phyloP scores from a whole-genome alignment of 768 basidiomycete genomes.

The Hygrophorus russula region DNA sequence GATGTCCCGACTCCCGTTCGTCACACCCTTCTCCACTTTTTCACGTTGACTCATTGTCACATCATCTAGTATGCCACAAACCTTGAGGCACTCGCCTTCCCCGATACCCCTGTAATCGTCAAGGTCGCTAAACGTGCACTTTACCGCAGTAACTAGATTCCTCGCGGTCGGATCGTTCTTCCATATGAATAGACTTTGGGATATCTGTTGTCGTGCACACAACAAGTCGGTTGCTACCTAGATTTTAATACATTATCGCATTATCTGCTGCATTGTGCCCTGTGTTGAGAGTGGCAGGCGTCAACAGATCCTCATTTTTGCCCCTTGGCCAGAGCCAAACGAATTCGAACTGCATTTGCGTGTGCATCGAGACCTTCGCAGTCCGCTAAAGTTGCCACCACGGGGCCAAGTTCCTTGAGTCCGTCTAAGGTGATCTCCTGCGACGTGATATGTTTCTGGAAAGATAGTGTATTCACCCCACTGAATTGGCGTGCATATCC shows the following conservation, averaged over 20 bases:
- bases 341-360: slow-evolving; percentile 89
- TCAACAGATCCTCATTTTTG: background rate
- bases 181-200: background rate
- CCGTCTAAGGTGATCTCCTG: slow-evolving; percentile 83
- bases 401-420: slow-evolving; percentile 68
- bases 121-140: slow-evolving; percentile 93
- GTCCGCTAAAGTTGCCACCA: slow-evolving; percentile 83
- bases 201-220: background rate
- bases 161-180: background rate
- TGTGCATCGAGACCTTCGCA: slow-evolving; percentile 94
- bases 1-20: slow-evolving; percentile 93
- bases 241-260: slow-evolving; percentile 4
- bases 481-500: slow-evolving; percentile 98
- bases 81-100: slow-evolving; percentile 89
- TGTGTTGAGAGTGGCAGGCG: no score
- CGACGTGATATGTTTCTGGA: slow-evolving; percentile 98
- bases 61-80: slow-evolving; percentile 69
- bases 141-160: slow-evolving; percentile 70
- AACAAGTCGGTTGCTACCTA: background rate
- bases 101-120: slow-evolving; percentile 79
- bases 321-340: slow-evolving; percentile 37
- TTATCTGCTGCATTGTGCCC: no score
- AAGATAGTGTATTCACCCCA: slow-evolving; percentile 92
- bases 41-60: slow-evolving; percentile 4
- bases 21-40: slow-evolving; percentile 9